Base-by-base conservation (phyloP, 331 rosid species). In the Quercus tomentella region DNA sequence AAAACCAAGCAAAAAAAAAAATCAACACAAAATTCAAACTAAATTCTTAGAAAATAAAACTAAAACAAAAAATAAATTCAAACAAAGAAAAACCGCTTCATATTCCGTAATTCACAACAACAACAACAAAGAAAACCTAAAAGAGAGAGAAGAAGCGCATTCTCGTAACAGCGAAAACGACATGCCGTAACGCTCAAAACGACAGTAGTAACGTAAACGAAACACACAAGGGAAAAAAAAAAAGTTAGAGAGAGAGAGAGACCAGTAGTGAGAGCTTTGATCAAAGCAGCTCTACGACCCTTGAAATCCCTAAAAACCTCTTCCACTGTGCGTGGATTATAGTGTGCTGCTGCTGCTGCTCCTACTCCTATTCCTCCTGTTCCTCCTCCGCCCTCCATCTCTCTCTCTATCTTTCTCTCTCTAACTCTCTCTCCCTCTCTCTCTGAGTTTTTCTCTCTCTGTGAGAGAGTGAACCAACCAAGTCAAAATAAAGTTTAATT, bases 251-350 rank as follows among this genome's bases (percentile, higher is more conserved):
- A 22, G 20, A 77, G 60, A 73, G 66, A 72, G 20, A 61, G 17
- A 86, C 98, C 97, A 2, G 88, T 84, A 37, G 98, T 92, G 22
- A 92, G 98, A 72, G 97, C 98, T 84, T 91, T 94, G 77, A 92
- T 80, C 79, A 92, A 72, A 56, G 91, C 97, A 43, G 88, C 82
- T 85, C 98, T 75, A 26, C 97, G 93, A 72, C 98, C 97, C 80
- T 90, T 91, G 83, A 93, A 91, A 91, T 93, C 97, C 85, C 91
- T 83, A 80, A 89, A 93, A 76, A 93, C 97, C 82, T 93, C 97
- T 78, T 93, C 97, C 0, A 91, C 97, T 74, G 54, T 49, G 54
- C 54, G 54, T 14, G 54, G 54, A 49, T 49, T 49, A 49, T 49
- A 49, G 54, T 10, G 15, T 49, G 16, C 45, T 37, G 45, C 45